Evolutionary conservation across 1,139 yeast species (phyloP), one percentile per base, ranked within the genome.

Genomic region (Blastobotrys capitulatus): DNA sequence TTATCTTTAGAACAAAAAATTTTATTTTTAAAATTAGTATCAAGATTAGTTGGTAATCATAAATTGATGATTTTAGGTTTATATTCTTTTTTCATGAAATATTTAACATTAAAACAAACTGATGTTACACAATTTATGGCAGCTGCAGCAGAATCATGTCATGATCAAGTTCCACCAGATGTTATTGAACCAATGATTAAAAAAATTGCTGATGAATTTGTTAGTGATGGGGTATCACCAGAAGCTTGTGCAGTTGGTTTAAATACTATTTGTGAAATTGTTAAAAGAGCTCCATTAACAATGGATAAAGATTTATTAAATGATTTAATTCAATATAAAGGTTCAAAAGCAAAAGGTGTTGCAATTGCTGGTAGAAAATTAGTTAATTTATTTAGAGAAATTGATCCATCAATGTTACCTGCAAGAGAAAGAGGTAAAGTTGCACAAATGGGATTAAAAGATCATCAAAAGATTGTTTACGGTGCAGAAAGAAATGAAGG

Each of bases 191-290:
- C 85, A 45, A 80, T 92, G 57, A 83, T 92, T 9, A 79, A 96
- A 53, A 92, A 90, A 65, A 83, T 92, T 60, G 97, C 98, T 1
- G 95, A 92, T 69, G 98, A 94, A 69, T 92, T 92, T 63, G 97
- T 92, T 42, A 86, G 96, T 60, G 97, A 92, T 64, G 98, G 98
- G 74, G 98, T 92, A 37, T 89, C 97, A 10, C 83, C 96, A 22
- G 97, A 92, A 69, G 98, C 90, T 50, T 97, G 97, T 12, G 89
- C 97, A 46, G 97, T 97, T 2, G 99, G 99, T 61, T 75, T 92
- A 56, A 92, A 92, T 67, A 87, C 97, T 6, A 90, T 92, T 54
- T 76, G 97, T 58, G 98, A 92, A 69, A 87, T 92, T 53, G 77
- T 92, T 55, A 71, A 96, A 1, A 83, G 98, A 73, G 94, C 95